These are phyloP conservation scores for Galerina marginata DNA, from an alignment of 768 basidiomycete species.

Conservation along the genomic window DNA sequence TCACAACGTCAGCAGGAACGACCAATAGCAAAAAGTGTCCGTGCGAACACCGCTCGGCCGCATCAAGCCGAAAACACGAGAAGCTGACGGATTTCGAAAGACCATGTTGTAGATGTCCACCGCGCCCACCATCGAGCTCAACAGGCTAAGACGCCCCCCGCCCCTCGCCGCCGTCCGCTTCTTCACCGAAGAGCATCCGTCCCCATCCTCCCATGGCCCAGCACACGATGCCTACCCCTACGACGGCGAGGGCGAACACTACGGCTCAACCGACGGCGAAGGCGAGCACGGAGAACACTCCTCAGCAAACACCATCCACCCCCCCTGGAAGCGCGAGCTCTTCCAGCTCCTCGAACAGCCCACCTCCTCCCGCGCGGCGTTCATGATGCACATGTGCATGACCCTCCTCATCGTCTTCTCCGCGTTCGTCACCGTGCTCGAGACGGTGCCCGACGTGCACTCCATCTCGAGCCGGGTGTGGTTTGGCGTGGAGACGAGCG, in stretches of 20 bases:
- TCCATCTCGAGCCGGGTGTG: slow-evolving; percentile 71
- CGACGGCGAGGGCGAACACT: slow-evolving; percentile 46
- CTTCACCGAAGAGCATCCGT: slow-evolving; percentile 44
- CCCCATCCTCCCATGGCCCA: slow-evolving; percentile 28
- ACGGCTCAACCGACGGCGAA: slow-evolving; percentile 39
- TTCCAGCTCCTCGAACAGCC: slow-evolving; percentile 82
- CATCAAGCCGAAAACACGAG: not conserved
- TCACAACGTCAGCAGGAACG: not conserved
- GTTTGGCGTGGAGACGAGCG: slow-evolving; percentile 86
- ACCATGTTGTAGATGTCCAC: slow-evolving; percentile 11
- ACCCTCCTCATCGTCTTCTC: slow-evolving; percentile 77
- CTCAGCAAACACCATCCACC: slow-evolving; percentile 36
- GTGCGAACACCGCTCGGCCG: not conserved
- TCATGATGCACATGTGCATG: slow-evolving; percentile 72
- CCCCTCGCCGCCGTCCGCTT: slow-evolving; percentile 32
- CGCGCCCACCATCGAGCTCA: slow-evolving; percentile 21
- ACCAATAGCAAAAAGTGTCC: slow-evolving; percentile 12
- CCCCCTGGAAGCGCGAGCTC: slow-evolving; percentile 67
- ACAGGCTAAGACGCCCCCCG: slow-evolving; percentile 21
- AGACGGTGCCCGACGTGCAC: slow-evolving; percentile 81
- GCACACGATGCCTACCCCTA: slow-evolving; percentile 22
- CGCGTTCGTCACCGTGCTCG: slow-evolving; percentile 76
- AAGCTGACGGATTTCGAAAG: slow-evolving; percentile 4
- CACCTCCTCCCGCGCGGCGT: slow-evolving; percentile 75
- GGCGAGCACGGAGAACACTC: slow-evolving; percentile 43